Conservation (phyloP, 78 protist genomes). For the Diacronema lutheri region DNA sequence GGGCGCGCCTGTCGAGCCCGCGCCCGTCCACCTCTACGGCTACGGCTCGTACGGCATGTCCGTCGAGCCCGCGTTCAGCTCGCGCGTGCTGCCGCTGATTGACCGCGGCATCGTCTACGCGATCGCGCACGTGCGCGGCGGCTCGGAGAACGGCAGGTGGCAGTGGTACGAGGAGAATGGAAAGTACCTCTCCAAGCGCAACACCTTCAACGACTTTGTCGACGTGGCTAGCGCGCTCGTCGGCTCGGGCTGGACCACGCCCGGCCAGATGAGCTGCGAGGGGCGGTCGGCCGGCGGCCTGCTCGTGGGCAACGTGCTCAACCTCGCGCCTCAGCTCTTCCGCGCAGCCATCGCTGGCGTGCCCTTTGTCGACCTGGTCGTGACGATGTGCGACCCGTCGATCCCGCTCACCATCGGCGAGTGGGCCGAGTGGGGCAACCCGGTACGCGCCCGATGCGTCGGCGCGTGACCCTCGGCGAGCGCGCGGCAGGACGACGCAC, state of each 20-base stretch:
- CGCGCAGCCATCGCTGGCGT: constrained; percentile 11
- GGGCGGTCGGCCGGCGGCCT: constrained; percentile 59
- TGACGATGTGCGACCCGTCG: constrained; percentile 44
- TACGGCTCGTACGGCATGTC: constrained; percentile 21
- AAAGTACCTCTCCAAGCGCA: constrained; percentile 39
- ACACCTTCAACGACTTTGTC: constrained; percentile 46
- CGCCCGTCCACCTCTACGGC: constrained; percentile 12
- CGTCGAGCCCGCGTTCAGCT: constrained; percentile 14
- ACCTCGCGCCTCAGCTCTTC: constrained; percentile 34
- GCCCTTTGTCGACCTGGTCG: constrained; percentile 54
- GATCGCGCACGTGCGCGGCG: constrained; percentile 53
- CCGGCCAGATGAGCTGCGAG: not conserved
- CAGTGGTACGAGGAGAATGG: constrained; percentile 42
- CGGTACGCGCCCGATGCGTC: no score
- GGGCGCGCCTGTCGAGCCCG: not conserved
- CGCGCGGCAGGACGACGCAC: not conserved
- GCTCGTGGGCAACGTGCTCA: constrained; percentile 39
- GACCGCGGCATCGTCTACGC: constrained; percentile 45
- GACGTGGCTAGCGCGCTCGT: not conserved
- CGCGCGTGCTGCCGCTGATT: not conserved
- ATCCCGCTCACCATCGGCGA: constrained; percentile 43
- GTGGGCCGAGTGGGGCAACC: constrained; percentile 55
- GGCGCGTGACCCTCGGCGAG: no score
- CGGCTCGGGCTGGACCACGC: not conserved
- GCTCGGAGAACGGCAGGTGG: constrained; percentile 37